Evolutionary conservation across 192 early-diverging fungal species (phyloP).

Genomic region (Spizellomyces punctatus): DNA sequence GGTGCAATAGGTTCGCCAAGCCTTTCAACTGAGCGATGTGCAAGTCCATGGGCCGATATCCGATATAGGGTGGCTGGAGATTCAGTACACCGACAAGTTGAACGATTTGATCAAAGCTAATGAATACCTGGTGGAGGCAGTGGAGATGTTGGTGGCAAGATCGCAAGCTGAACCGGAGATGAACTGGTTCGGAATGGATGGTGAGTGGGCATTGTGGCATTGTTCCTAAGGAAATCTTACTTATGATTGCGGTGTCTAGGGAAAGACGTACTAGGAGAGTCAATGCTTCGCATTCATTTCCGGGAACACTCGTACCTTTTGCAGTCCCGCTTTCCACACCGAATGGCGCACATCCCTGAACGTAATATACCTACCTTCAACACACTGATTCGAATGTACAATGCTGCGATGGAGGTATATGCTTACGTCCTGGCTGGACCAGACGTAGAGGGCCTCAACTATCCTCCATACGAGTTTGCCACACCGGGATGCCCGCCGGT

Average conservation of each 20-base stretch:
- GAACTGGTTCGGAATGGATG: constrained; percentile 2
- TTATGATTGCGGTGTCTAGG: background rate
- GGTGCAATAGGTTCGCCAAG: background rate
- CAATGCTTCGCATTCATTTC: constrained; percentile 13
- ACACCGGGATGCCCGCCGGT: background rate
- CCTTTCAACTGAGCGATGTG: constrained; percentile 11
- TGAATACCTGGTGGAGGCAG: background rate
- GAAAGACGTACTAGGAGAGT: constrained; percentile 1
- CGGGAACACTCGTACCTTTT: background rate
- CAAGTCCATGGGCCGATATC: background rate
- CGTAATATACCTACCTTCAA: constrained; percentile 19
- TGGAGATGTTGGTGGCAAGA: background rate
- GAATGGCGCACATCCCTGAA: constrained; percentile 8
- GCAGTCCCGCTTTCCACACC: constrained; percentile 19
- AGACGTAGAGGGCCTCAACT: constrained; percentile 5
- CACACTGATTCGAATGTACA: constrained; percentile 11
- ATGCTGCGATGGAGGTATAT: constrained; percentile 4
- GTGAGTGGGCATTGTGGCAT: background rate
- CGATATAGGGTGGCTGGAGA: constrained; percentile 7
- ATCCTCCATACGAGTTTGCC: constrained; percentile 17
- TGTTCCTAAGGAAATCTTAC: background rate
- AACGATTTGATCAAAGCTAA: background rate
- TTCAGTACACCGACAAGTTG: background rate
- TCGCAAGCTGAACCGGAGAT: constrained; percentile 5
- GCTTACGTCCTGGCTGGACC: constrained; percentile 1